Base-by-base conservation (phyloP, 345 rosid genomes). In the Boechera stricta region DNA sequence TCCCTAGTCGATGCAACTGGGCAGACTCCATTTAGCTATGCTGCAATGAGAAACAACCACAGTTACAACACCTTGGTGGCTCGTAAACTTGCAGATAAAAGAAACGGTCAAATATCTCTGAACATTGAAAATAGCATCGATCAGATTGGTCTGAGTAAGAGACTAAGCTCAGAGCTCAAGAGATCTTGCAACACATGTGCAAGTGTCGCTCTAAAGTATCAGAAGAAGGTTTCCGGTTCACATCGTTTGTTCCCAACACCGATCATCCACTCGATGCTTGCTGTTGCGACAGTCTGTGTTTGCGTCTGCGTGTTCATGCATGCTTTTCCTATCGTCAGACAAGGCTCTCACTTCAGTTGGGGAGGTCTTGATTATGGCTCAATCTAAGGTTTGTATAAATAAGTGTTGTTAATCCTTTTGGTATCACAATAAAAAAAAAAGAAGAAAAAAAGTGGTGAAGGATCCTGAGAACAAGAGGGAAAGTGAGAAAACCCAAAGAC, bases 261-360 rank as follows among this genome's bases (percentile, higher is more conserved):
- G 0, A 84, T 84, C 52, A 73, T 89, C 29, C 91, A 91, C 69
- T 89, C 97, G 1, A 85, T 93, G 93, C 90, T 93, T 26, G 86
- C 94, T 54, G 82, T 91, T 76, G 98, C 95, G 0, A 93, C 97
- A 0, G 97, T 93, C 35, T 93, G 98, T 33, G 97, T 91, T 62
- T 93, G 98, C 49, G 98, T 93, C 32, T 93, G 98, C 73, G 80
- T 93, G 36, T 89, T 89, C 74, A 54, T 87, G 81, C 89, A 95
- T 8, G 91, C 91, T 2, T 79, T 82, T 21, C 96, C 96, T 0
- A 67, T 82, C 5, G 82, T 89, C 16, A 88, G 97, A 49, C 71
- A 66, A 35, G 82, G 79, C 42, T 83, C 87, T 48, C 98, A 89
- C 36, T 93, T 93, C 67, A 87, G 87, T 79, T 93, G 98, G 98